Evolutionary conservation across 2,329 filamentous ascomycete genomes (phyloP), one percentile per base, ranked within the genome.

Genomic region (Aspergillus sojae): DNA sequence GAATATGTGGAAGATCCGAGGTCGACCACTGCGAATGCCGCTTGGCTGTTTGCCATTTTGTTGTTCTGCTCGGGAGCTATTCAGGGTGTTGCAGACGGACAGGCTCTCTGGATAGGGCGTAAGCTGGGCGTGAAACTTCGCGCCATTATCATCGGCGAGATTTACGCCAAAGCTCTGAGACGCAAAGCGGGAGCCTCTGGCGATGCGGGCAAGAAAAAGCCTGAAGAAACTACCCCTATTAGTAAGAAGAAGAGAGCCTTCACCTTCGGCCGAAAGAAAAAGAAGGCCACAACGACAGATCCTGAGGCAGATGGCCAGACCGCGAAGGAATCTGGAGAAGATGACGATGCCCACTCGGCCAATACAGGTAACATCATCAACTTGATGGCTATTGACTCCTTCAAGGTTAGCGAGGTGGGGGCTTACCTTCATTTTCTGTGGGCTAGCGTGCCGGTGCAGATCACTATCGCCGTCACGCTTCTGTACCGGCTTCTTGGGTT

Each of bases 341-440:
- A 71, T 39, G 72, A 74, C n/a, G 62, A 65, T 21, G 89, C 93
- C 65, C 86, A 90, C 62, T 93, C 96, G 80, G 94, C 93, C 45
- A 97, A 95, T 65, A 85, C 96, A 57, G 95, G 96, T 66, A 96
- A 95, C n/a, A 97, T 99, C 73, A 99, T 99, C 82, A 99, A 98
- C 78, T 84, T 99, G 68, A 99, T 99, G 95, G 96, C 95, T 12
- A 96, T 99, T 46, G 96, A 99, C 82, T 97, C 94, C 55, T 98
- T 98, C 87, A 99, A 99, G 81, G 93, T 99, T 61, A 91, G 92
- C 66, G 95, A 99, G 75, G 90, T 97, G 63, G 95, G 93, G 43
- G 91, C 94, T 0, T 99, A 99, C 76, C 83, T 99, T 36, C 95
- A 99, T 79, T 99, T 96, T 78, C 83, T 99, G n/a, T 91, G 94